Base-by-base conservation (phyloP, 2,329 filamentous ascomycete species). In the Fusarium subtropicale region DNA sequence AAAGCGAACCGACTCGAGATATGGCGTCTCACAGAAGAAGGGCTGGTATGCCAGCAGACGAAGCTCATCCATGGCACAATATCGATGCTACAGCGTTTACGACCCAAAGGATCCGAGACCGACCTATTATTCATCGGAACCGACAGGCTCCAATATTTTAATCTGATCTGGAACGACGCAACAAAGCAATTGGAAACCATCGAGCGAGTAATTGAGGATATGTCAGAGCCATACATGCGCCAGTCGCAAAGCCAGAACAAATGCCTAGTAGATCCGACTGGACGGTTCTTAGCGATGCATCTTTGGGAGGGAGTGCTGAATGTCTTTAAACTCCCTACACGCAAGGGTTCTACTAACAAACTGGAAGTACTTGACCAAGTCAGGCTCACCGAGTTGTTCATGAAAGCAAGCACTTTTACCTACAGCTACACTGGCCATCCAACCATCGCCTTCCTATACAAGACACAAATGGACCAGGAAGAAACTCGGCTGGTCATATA, bases 41-140 rank as follows among this genome's bases (percentile, higher is more conserved):
- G 88, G 44, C 85, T 94, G 58, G 79, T 82, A 2, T 86, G 94
- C 61, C 84, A 88, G 34, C 87, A 85, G 67, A 91, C 92, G 5
- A 91, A 90, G 75, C 83, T 89, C 66, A 85, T 98, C 57, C 95
- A 95, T 77, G 96, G 95, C 77, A 92, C 91, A 71, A 90, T 98
- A 71, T 91, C 92, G 10, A 92, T 97, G 84, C 86, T 97, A 16
- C 88, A 96, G 75, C 91, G 90, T 75, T 84, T 99, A 48, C 89
- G 89, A 28, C 93, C 94, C 8, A 88, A 89, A 50, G 88, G 92
- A 71, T 90, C 90, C 30, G 80, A 85, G 7, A 93, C 90, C 48
- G 94, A 98, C 72, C 88, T 97, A 66, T 87, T 99, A 64, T 97
- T 99, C 77, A 87, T 99, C 60, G 95, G 94, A 51, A 99, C 96